phyloP scores from a whole-genome alignment of 148 eudicot genomes.

The Amaranthus cruentus region DNA sequence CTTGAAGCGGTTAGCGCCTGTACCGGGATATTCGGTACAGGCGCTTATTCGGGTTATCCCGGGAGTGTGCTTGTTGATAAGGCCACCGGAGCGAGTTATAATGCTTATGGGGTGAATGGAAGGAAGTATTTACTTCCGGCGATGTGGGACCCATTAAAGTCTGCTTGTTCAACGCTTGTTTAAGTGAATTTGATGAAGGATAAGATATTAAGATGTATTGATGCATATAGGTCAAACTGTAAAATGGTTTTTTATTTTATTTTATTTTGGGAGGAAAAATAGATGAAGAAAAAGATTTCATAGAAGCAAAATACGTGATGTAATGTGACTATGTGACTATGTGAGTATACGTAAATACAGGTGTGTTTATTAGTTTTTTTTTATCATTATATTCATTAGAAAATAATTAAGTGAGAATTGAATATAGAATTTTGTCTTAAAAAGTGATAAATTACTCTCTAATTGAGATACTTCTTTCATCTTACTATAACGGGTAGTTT shows the following conservation, averaged over 20 bases:
- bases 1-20: conserved; percentile 62
- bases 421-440: too few species aligned
- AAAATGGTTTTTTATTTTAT: not conserved
- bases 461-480: too few species aligned
- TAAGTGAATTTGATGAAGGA: not conserved
- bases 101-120: conserved; percentile 50
- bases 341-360: not conserved
- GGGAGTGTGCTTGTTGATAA: conserved; percentile 39
- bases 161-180: conserved; percentile 39
- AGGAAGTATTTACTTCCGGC: conserved; percentile 53
- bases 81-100: conserved; percentile 50
- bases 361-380: too few species aligned
- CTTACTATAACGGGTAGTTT: too few species aligned
- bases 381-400: too few species aligned
- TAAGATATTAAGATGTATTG: not conserved
- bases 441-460: too few species aligned
- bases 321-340: not conserved
- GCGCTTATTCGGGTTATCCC: conserved; percentile 51
- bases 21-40: conserved; percentile 53
- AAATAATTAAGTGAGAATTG: too few species aligned
- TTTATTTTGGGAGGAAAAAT: not conserved
- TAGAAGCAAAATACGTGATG: too few species aligned
- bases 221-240: not conserved
- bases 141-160: conserved; percentile 52
- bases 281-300: not conserved